Conservation (phyloP, 768 basidiomycete genomes). For the Termitomyces sp. region DNA sequence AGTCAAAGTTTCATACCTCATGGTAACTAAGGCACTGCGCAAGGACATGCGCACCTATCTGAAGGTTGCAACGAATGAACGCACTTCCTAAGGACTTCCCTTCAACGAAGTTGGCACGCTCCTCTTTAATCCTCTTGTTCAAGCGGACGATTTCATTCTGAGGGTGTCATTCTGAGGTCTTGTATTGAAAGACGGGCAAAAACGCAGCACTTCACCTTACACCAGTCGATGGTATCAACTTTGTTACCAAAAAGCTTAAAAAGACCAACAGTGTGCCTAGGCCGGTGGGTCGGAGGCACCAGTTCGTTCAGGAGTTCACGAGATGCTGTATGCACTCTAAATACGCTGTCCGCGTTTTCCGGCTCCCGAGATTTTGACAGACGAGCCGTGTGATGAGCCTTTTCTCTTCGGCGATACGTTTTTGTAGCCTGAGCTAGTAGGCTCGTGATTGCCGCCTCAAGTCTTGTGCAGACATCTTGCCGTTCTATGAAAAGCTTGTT, state of each 20-base stretch:
- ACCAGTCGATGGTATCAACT: background rate
- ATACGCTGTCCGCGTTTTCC: background rate
- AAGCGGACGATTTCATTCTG: background rate
- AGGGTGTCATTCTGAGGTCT: background rate
- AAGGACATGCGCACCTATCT: slow-evolving; percentile 70
- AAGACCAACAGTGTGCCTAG: background rate
- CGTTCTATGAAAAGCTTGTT: slow-evolving; percentile 38
- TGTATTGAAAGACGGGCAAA: background rate
- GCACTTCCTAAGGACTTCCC: slow-evolving; percentile 47
- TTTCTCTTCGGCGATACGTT: background rate
- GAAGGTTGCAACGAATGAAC: slow-evolving; percentile 66
- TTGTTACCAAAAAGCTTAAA: background rate
- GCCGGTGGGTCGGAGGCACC: background rate
- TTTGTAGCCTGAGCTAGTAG: background rate
- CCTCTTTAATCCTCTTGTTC: slow-evolving; percentile 38
- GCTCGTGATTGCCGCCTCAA: slow-evolving; percentile 50
- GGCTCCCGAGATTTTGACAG: background rate
- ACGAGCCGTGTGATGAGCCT: background rate
- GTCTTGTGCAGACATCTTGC: slow-evolving; percentile 40
- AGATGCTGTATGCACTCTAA: background rate
- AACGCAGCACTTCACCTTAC: background rate
- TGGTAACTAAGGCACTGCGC: slow-evolving; percentile 55
- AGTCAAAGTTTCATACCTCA: slow-evolving; percentile 23
- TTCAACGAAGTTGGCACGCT: slow-evolving; percentile 28
- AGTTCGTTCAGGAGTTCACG: background rate